These are phyloP conservation scores for Sclerotinia nivalis DNA, from an alignment of 2,329 filamentous ascomycete genomes.

Conservation along the genomic window DNA sequence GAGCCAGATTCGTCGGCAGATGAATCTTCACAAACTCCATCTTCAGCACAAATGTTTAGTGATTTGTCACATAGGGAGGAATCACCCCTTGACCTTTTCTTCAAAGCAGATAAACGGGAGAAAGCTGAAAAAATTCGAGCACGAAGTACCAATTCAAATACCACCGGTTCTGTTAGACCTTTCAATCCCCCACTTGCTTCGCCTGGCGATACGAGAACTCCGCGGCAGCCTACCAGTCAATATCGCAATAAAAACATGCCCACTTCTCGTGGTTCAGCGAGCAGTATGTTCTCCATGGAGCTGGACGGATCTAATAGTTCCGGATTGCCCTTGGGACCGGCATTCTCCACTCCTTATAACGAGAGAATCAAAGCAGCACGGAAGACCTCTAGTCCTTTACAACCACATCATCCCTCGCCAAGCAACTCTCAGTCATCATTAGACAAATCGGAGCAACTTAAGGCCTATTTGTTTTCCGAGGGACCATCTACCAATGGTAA, in stretches of 20 bases:
- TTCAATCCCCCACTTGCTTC: slow-evolving; percentile 55
- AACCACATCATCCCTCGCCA: slow-evolving; percentile 16
- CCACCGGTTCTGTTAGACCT: slow-evolving; percentile 47
- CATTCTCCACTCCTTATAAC: slow-evolving; percentile 67
- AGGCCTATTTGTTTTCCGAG: slow-evolving; percentile 54
- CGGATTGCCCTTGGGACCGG: slow-evolving; percentile 58
- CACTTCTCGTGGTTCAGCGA: slow-evolving; percentile 49
- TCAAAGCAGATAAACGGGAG: slow-evolving; percentile 81
- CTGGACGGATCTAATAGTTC: slow-evolving; percentile 59
- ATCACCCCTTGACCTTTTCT: slow-evolving; percentile 87
- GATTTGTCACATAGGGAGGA: slow-evolving; percentile 58
- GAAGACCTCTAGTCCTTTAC: slow-evolving; percentile 27
- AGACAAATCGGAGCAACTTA: slow-evolving; percentile 53
- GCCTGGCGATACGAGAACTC: slow-evolving; percentile 43
- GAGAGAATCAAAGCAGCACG: slow-evolving; percentile 61
- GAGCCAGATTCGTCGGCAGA: slow-evolving; percentile 44
- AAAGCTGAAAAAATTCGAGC: slow-evolving; percentile 70
- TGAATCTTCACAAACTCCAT: slow-evolving; percentile 43
- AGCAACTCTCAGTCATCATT: slow-evolving; percentile 31
- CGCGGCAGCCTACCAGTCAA: slow-evolving; percentile 37
- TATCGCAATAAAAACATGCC: slow-evolving; percentile 45
- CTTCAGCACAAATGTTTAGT: slow-evolving; percentile 53
- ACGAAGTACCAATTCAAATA: slow-evolving; percentile 54
- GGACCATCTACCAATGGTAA: slow-evolving; percentile 21
- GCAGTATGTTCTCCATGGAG: slow-evolving; percentile 67